Base-by-base conservation (phyloP, 768 basidiomycete genomes). In the Pleurotus ostreatus region DNA sequence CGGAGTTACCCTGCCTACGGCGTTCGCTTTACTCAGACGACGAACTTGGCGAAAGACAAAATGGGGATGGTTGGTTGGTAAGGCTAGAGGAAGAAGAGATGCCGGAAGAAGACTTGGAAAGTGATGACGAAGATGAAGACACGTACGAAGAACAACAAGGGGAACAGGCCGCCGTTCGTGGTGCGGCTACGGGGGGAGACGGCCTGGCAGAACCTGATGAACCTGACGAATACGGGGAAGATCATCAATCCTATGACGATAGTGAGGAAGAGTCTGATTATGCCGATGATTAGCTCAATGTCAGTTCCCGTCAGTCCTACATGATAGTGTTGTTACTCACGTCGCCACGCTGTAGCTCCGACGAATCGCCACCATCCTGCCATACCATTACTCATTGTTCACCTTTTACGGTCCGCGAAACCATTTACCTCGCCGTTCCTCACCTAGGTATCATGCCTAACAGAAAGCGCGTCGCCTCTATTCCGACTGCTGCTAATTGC, bases 1-100 rank as follows among this genome's bases (percentile, higher is more conserved):
- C 55, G 18, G 49, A 56, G 25, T 59, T 5, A 25, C 51, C 47
- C 56, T 60, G 54, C 60, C 62, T 22, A 52, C 46, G 22, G 63
- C 60, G 40, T 46, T 37, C 15, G n/a, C 62, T 76, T 3, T 57
- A 60, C 20, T 64, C 73, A 15, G 66, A 71, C 71, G 64, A 68
- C 41, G 68, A 71, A 30, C 68, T 65, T 18, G 65, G 62, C 5
- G 68, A 62, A 60, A 13, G 60, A 61, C 8, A 58, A 61, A 34
- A 34, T 34, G 30, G 2, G 11, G 30, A 34, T 1, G 34, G 60
- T 34, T 34, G 63, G 64, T 9, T 38, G 53, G 12, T 56, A 37
- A 38, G 41, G n/a, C 8, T 53, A 12, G 53, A 59, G 40, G 60
- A 60, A 34, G 59, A 68, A 11, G 70, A 69, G 1, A 62, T 60